Evolutionary conservation across 805 yeast genomes (phyloP).

Genomic region (Candida caryicola): DNA sequence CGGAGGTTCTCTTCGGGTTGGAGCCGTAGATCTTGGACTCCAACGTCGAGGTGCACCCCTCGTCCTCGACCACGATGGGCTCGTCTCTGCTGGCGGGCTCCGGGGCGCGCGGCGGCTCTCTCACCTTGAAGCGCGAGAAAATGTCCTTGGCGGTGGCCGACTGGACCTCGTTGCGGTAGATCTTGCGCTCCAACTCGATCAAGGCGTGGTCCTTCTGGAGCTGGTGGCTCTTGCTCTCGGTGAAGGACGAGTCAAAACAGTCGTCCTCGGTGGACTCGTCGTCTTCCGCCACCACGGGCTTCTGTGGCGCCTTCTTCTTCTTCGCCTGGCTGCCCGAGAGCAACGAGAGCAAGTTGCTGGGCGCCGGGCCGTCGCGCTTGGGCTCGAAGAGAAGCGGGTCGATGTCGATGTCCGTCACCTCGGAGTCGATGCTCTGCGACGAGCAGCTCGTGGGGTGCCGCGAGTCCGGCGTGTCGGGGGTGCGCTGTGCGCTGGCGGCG

Average conservation of each 20-base stretch:
- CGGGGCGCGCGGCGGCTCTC: background rate
- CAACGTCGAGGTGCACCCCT: constrained; percentile 6
- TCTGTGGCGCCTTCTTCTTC: constrained; percentile 7
- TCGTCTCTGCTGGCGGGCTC: constrained; percentile 1
- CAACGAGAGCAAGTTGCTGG: constrained; percentile 10
- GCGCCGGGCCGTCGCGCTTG: background rate
- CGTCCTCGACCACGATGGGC: constrained; percentile 3
- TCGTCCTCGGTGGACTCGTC: constrained; percentile 8
- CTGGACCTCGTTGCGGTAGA: constrained; percentile 15
- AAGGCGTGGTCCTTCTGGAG: constrained; percentile 17
- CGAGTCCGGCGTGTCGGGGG: background rate
- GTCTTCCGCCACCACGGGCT: constrained; percentile 1
- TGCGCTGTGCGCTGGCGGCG: too few relatives aligned
- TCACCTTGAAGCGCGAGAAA: constrained; percentile 13
- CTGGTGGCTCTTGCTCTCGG: constrained; percentile 13
- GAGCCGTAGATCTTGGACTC: constrained; percentile 20
- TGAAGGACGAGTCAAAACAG: constrained; percentile 9
- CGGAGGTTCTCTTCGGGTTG: constrained; percentile 22
- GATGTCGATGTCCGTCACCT: constrained; percentile 10
- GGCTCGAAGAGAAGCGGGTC: constrained; percentile 3
- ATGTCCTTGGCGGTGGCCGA: constrained; percentile 20
- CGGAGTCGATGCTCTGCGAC: constrained; percentile 5
- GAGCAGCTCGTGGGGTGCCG: constrained; percentile 1
- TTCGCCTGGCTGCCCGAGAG: constrained; percentile 16
- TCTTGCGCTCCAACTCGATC: constrained; percentile 21